These are phyloP conservation scores for Liquidambar formosana DNA, from an alignment of 164 flowering plant species.

Conservation along the genomic window DNA sequence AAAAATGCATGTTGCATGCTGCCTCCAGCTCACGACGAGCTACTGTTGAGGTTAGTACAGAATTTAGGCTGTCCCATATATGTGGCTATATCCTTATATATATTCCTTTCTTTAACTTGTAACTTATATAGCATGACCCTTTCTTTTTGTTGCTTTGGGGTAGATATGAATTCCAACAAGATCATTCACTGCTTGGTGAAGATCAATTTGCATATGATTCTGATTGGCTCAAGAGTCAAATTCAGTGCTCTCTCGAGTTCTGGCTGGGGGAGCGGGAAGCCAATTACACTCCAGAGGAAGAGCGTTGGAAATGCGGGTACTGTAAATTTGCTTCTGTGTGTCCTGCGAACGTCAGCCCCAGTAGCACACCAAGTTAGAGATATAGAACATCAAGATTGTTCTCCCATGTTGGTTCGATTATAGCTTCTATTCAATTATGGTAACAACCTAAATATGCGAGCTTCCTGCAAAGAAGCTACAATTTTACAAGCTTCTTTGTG, in stretches of 20 bases:
- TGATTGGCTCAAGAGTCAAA: constrained; percentile 53
- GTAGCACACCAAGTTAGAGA: constrained; percentile 8
- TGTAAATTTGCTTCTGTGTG: constrained; percentile 63
- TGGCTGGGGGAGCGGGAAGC: constrained; percentile 78
- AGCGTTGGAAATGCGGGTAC: constrained; percentile 76
- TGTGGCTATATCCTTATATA: no score
- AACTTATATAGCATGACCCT: background rate
- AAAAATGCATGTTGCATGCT: constrained; percentile 52
- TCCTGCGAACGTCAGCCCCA: constrained; percentile 22
- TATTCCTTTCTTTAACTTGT: no score
- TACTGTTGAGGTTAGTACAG: constrained; percentile 68
- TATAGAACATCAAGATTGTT: background rate
- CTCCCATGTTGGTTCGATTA: background rate
- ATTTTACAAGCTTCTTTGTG: no score
- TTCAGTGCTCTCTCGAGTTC: constrained; percentile 54
- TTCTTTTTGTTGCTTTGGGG: constrained; percentile 6
- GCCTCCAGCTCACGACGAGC: constrained; percentile 56
- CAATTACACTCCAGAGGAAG: constrained; percentile 49
- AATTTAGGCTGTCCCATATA: background rate
- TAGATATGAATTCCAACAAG: constrained; percentile 82
- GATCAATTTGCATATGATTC: constrained; percentile 51
- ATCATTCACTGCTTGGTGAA: constrained; percentile 71
- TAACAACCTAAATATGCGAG: background rate
- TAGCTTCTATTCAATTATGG: background rate
- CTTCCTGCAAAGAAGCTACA: no score